A percentile compares a stretch with the other conserved stretches of the same genome.
phyloP scores from a whole-genome alignment of 768 basidiomycete species.

The Podaxis sp. region DNA sequence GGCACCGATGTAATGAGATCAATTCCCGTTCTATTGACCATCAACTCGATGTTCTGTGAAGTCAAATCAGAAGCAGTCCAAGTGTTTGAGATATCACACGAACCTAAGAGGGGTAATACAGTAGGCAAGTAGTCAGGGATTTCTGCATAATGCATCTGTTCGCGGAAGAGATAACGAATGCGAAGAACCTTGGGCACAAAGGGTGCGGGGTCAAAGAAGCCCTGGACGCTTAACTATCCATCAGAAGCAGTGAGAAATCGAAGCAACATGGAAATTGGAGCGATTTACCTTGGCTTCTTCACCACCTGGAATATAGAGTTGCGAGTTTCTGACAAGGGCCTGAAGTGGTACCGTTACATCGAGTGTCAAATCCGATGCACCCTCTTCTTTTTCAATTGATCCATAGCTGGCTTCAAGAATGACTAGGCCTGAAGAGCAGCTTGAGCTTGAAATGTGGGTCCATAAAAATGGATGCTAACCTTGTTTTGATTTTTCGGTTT shows the following conservation, averaged over 20 bases:
- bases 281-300: slow-evolving; percentile 59
- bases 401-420: slow-evolving; percentile 77
- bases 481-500: slow-evolving; percentile 62
- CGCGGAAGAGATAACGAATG: slow-evolving; percentile 76
- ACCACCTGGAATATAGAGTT: slow-evolving; percentile 74
- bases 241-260: slow-evolving; percentile 8
- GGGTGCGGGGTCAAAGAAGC: slow-evolving; percentile 86
- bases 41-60: slow-evolving; percentile 25
- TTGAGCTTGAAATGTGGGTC: background rate
- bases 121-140: slow-evolving; percentile 67
- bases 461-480: slow-evolving; percentile 39
- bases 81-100: slow-evolving; percentile 24
- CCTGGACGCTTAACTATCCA: slow-evolving; percentile 66
- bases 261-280: background rate
- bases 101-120: slow-evolving; percentile 75
- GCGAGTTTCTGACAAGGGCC: slow-evolving; percentile 75
- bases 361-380: slow-evolving; percentile 53
- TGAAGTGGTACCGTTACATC: slow-evolving; percentile 84
- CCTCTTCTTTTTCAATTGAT: slow-evolving; percentile 46
- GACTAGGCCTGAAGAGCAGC: slow-evolving; percentile 56
- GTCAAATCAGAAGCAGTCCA: slow-evolving; percentile 9
- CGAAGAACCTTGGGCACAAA: slow-evolving; percentile 67
- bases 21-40: slow-evolving; percentile 5
- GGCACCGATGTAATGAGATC: background rate
- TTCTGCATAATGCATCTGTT: slow-evolving; percentile 72